phyloP scores from a whole-genome alignment of 2,329 filamentous ascomycete species.

The Aspergillus sp. region DNA sequence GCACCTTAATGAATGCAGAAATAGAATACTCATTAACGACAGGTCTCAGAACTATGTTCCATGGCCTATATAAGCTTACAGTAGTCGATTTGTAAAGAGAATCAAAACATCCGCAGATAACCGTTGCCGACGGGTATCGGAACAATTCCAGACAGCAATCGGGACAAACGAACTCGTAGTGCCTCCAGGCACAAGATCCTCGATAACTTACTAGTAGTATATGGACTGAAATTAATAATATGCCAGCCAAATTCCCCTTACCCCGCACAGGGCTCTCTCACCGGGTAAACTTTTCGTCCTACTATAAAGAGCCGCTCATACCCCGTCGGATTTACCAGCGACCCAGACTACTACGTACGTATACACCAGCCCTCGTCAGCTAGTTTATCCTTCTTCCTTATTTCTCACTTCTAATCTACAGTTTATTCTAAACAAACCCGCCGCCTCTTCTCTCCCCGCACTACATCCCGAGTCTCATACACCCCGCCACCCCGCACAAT shows the following conservation, averaged over 20 bases:
- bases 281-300: neutral
- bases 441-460: neutral
- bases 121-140: neutral
- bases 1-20: neutral
- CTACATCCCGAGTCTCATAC: neutral
- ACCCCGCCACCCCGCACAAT: conserved; percentile 22
- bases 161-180: neutral
- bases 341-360: neutral
- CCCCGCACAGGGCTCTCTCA: neutral
- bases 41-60: neutral
- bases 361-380: neutral
- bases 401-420: neutral
- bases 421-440: neutral
- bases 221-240: neutral
- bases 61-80: neutral
- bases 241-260: neutral
- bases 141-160: conserved; percentile 2
- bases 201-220: neutral
- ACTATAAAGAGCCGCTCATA: conserved; percentile 1
- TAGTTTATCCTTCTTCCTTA: neutral
- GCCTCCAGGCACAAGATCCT: neutral
- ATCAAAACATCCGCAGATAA: neutral
- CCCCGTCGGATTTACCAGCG: too few species aligned
- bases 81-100: too few species aligned
- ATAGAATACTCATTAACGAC: neutral